Conservation (phyloP, 2,329 filamentous ascomycete species). For the Cladophialophora exuberans region DNA sequence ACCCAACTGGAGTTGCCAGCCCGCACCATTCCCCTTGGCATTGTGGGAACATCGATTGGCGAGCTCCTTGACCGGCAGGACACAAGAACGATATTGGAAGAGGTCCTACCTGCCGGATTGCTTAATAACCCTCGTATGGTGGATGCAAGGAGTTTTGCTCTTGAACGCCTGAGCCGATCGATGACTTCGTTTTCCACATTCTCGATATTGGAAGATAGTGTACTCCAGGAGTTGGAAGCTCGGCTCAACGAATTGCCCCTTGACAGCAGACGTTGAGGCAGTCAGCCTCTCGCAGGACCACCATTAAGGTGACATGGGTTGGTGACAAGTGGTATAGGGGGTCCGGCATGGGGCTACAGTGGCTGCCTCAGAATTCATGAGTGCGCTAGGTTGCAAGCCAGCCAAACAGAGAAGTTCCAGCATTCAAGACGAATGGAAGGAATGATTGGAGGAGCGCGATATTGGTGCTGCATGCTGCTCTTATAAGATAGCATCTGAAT, state of each 20-base stretch:
- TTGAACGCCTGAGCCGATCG: neutral
- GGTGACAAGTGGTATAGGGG: too few relatives aligned
- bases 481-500: too few relatives aligned
- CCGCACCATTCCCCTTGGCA: neutral
- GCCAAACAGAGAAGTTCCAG: too few relatives aligned
- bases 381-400: too few relatives aligned
- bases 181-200: neutral
- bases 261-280: neutral
- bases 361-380: too few relatives aligned
- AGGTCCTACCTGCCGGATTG: neutral
- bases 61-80: conserved; percentile 4
- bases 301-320: too few relatives aligned
- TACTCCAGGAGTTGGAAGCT: neutral
- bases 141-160: neutral
- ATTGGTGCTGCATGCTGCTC: too few relatives aligned
- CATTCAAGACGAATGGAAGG: too few relatives aligned
- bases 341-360: too few relatives aligned
- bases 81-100: neutral
- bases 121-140: neutral
- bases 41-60: neutral
- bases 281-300: too few relatives aligned
- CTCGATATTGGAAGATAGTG: neutral
- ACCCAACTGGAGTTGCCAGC: neutral
- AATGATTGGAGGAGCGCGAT: too few relatives aligned
- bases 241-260: neutral